Percentiles rank a stretch among this genome's conserved stretches.
phyloP scores from a whole-genome alignment of 2,329 filamentous ascomycete genomes.

The Biscogniauxia marginata region DNA sequence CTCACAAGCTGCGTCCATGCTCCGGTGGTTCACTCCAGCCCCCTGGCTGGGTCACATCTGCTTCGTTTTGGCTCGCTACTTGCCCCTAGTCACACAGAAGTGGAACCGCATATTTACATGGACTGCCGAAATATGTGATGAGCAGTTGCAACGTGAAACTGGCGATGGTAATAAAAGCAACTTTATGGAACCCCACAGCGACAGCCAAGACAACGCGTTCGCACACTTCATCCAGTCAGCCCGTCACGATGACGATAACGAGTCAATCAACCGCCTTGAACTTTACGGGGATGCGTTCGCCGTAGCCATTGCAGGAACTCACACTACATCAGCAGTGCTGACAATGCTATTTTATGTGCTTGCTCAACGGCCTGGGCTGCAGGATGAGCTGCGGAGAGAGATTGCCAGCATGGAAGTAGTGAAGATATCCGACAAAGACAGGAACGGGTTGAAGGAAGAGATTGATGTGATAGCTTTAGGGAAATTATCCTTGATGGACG shows the following conservation, averaged over 20 bases:
- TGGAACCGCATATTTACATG: constrained; percentile 7
- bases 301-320: constrained; percentile 13
- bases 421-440: neutral
- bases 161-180: no score
- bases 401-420: neutral
- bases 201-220: constrained; percentile 5
- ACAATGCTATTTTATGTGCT: constrained; percentile 15
- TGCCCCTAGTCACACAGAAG: constrained; percentile 3
- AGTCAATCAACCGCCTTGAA: constrained; percentile 7
- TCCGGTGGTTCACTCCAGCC: constrained; percentile 9
- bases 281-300: constrained; percentile 14
- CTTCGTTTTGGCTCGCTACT: constrained; percentile 2
- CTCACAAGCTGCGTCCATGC: constrained; percentile 3
- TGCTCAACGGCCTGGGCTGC: constrained; percentile 2
- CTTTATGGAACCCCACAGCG: no score
- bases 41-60: constrained; percentile 9
- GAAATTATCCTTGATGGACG: constrained; percentile 7
- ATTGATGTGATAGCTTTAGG: neutral
- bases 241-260: constrained; percentile 1
- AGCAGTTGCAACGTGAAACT: neutral
- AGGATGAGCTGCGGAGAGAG: constrained; percentile 7
- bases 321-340: constrained; percentile 6
- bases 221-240: constrained; percentile 9
- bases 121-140: constrained; percentile 11
- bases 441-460: neutral